Evolutionary conservation across 345 rosid species (phyloP), one percentile per base, ranked within the genome.

Genomic region (Bruguiera parviflora): DNA sequence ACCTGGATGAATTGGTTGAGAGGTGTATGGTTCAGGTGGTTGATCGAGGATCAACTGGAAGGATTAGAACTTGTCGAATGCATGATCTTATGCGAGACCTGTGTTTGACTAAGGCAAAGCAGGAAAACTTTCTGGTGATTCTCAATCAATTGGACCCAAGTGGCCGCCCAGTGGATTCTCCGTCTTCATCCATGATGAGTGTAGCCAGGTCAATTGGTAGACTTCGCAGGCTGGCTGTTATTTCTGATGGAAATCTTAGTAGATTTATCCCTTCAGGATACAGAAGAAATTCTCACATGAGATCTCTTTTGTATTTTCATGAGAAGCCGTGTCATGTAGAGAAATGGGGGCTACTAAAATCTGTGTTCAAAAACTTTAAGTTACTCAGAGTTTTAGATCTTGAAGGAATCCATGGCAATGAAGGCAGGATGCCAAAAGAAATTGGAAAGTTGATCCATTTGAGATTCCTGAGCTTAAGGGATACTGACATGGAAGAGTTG

Each of bases 71-170:
- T 19, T 83, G 84, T 22, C 77, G 61, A 32, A 79, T 83, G 37
- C 82, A 83, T 19, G 79, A 83, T 47, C 71, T 78, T 58, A 74
- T 84, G 76, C 77, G 84, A 21, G 83, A 81, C 6, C 46, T 81
- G 8, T 72, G 80, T 56, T 5, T 80, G 66, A 27, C 6, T 1
- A 80, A 73, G 60, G 83, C 81, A 22, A 71, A 18, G 49, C 62
- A 69, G 24, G 79, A 69, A 20, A 78, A 66, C 47, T 80, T 80
- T 53, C 58, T 78, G 5, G 61, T 52, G 31, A 63, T 71, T 59
- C 37, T 47, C 4, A 53, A 22, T 31, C 74, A 62, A 0, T 21
- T 5, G 52, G 71, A 46, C 3, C 29, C 8, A 1, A 20, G 64
- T 62, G 69, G 64, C 5, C 51, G 11, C 16, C n/a, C 37, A 3